These are phyloP conservation scores for Kazachstania psychrophila DNA, from an alignment of 805 yeast genomes.

Conservation along the genomic window DNA sequence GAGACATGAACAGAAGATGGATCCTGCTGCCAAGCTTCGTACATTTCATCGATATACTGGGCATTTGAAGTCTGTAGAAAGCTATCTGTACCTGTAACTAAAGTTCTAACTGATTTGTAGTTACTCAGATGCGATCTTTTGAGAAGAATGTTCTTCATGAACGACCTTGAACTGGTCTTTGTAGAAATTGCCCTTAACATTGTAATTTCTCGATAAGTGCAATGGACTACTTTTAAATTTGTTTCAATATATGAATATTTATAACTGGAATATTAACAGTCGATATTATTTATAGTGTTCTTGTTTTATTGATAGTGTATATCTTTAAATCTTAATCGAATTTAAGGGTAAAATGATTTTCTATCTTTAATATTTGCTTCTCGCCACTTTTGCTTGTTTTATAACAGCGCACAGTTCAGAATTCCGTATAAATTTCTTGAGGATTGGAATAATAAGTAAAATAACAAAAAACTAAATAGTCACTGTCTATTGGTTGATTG, in stretches of 20 bases:
- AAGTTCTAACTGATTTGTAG: slow-evolving; percentile 5
- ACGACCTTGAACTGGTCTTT: slow-evolving; percentile 3
- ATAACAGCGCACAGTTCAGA: background rate
- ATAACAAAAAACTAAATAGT: no score
- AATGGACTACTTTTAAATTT: background rate
- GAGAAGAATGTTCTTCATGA: slow-evolving; percentile 3
- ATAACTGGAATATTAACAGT: background rate
- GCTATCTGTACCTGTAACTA: slow-evolving; percentile 40
- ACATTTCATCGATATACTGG: slow-evolving; percentile 95
- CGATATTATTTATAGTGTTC: background rate
- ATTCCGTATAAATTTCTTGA: no score
- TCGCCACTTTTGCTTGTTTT: background rate
- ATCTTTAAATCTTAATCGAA: no score
- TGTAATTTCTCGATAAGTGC: no score
- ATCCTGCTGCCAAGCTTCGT: slow-evolving; percentile 84
- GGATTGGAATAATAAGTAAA: no score
- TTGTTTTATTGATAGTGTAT: background rate
- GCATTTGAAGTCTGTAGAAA: slow-evolving; percentile 81
- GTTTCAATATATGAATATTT: background rate
- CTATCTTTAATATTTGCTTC: no score
- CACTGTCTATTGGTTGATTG: no score
- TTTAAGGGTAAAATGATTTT: no score
- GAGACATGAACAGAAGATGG: slow-evolving; percentile 88
- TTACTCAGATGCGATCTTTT: slow-evolving; percentile 1
- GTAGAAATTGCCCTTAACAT: slow-evolving; percentile 6